Base-by-base conservation (phyloP, 1,139 yeast genomes). In the Candida tetrigidarum region DNA sequence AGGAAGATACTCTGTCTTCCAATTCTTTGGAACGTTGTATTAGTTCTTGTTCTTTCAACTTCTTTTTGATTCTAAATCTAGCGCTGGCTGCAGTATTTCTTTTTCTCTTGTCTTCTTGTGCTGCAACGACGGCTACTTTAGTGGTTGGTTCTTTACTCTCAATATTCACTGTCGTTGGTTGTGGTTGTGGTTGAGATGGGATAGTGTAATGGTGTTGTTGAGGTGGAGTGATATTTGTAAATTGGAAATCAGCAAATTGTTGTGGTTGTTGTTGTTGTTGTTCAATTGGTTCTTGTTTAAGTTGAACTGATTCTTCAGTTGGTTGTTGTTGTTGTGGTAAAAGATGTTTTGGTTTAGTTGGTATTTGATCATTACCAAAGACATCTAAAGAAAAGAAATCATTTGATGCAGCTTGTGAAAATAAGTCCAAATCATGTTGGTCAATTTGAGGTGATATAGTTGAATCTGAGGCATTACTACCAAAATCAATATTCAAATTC, bases 41-140 rank as follows among this genome's bases (percentile, higher is more conserved):
- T 83, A 82, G 75, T 56, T 80, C 81, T 58, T 76, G 77, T 55
- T 80, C 85, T 63, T 74, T 79, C 57, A 75, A 58, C 64, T 81
- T 81, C 71, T 81, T 81, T 65, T 81, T 82, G 49, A 79, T 70
- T 54, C 87, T 67, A 60, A 82, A 82, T 48, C 86, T 61, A 4
- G 86, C 86, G 15, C 81, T 74, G 2, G 87, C 87, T 4, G 83
- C 81, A 2, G 86, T 80, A 59, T 81, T 81, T 54, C 85, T 66
- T 58, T 78, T 74, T 54, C 83, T 69, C 60, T 80, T 80, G 52
- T 77, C 80, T 41, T 50, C 53, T 28, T 22, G n/a, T 8, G 54
- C 51, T 7, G 53, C 50, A 11, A 34, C 43, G n/a, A 37, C 41
- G 5, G 55, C 53, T 2, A 14, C 12, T 23, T 34, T 22, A n/a